These are phyloP conservation scores for Comarum palustre DNA, from an alignment of 306 rosid genomes.

Conservation along the genomic window DNA sequence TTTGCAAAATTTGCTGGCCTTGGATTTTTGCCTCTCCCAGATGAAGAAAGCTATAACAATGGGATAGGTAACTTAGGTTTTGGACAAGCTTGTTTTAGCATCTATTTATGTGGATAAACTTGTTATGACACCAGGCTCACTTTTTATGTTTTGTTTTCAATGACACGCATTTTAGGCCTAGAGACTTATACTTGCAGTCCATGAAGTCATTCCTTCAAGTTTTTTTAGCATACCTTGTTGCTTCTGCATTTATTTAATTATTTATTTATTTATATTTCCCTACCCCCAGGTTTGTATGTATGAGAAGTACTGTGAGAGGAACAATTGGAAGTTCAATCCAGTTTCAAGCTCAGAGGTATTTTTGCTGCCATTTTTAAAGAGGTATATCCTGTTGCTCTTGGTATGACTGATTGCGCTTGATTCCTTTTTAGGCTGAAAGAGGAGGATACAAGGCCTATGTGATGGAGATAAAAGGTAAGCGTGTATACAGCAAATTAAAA, in stretches of 20 bases:
- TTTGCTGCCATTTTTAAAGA: constrained; percentile 13
- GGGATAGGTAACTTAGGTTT: neutral
- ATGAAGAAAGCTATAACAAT: neutral
- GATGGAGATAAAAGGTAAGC: constrained; percentile 89
- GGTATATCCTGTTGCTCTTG: constrained; percentile 18
- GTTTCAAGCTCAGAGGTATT: constrained; percentile 74
- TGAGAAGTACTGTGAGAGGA: constrained; percentile 79
- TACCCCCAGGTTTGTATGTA: constrained; percentile 83
- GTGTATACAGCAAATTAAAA: constrained; percentile 91
- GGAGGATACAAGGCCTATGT: constrained; percentile 96
- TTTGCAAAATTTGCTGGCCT: neutral
- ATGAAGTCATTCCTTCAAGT: constrained; percentile 4
- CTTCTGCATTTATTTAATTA: constrained; percentile 27
- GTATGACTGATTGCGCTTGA: constrained; percentile 8
- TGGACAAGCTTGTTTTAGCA: neutral
- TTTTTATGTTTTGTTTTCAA: constrained; percentile 4
- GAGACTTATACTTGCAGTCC: neutral
- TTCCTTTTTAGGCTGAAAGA: constrained; percentile 69
- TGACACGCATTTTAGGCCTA: neutral
- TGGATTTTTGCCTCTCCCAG: neutral
- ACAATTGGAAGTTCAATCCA: constrained; percentile 64
- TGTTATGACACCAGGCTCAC: neutral
- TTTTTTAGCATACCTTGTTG: constrained; percentile 10
- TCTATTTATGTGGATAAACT: neutral
- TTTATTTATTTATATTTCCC: constrained; percentile 12